A percentile compares a stretch with the other conserved stretches of the same genome.
phyloP scores from a whole-genome alignment of 2,329 filamentous ascomycete genomes.

The Diaporthe batatas region DNA sequence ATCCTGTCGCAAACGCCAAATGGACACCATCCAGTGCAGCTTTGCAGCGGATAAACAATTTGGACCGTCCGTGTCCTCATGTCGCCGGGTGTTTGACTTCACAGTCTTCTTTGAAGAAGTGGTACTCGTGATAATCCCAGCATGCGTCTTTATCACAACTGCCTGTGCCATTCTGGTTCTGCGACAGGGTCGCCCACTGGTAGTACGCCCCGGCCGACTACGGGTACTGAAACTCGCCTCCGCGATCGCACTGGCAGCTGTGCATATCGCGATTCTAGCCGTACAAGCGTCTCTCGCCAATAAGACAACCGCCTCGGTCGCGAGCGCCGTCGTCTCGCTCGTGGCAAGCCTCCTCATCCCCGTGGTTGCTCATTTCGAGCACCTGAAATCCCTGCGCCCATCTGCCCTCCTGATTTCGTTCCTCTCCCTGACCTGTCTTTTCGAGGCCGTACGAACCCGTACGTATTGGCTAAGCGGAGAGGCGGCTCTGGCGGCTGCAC shows the following conservation, averaged over 20 bases:
- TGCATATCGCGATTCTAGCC: not conserved
- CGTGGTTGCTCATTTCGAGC: slow-evolving; percentile 42
- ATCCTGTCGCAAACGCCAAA: not conserved
- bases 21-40: slow-evolving; percentile 8
- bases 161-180: slow-evolving; percentile 35
- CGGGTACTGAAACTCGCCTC: slow-evolving; percentile 1
- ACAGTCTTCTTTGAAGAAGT: slow-evolving; percentile 43
- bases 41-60: slow-evolving; percentile 41
- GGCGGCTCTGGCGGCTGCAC: slow-evolving; percentile 34
- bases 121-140: slow-evolving; percentile 42
- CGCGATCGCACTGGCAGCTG: not conserved
- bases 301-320: slow-evolving; percentile 35
- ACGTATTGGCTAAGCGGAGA: slow-evolving; percentile 43
- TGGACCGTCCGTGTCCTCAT: slow-evolving; percentile 41
- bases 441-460: slow-evolving; percentile 41
- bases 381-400: slow-evolving; percentile 40
- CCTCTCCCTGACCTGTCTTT: slow-evolving; percentile 40
- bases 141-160: slow-evolving; percentile 35
- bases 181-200: slow-evolving; percentile 18
- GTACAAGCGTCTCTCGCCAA: not conserved
- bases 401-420: slow-evolving; percentile 42
- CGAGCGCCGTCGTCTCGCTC: slow-evolving; percentile 39
- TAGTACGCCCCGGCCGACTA: slow-evolving; percentile 16
- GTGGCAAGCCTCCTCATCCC: slow-evolving; percentile 37
- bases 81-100: slow-evolving; percentile 43